These are phyloP conservation scores for Gonium pectorale DNA, from an alignment of 139 green algal genomes.

Conservation along the genomic window DNA sequence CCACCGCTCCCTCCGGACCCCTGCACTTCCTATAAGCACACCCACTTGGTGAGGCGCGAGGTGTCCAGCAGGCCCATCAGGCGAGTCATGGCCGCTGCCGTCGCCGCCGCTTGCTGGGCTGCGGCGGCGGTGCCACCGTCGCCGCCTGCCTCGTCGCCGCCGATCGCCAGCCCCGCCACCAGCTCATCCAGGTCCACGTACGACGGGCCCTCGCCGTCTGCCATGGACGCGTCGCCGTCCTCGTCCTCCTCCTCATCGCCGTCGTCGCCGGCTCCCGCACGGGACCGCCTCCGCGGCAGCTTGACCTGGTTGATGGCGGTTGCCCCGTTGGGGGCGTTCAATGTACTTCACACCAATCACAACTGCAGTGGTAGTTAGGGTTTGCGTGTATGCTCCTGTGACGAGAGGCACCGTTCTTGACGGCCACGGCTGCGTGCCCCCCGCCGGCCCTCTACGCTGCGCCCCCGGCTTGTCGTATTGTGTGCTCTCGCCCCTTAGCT, in stretches of 20 bases:
- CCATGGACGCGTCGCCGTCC: background rate
- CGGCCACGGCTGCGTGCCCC: too few relatives aligned
- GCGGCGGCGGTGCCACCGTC: background rate
- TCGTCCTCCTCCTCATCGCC: background rate
- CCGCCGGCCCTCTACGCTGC: too few relatives aligned
- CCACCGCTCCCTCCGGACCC: background rate
- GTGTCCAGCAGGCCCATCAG: slow-evolving; percentile 24
- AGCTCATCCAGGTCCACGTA: slow-evolving; percentile 45
- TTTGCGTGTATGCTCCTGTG: too few relatives aligned
- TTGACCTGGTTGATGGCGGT: too few relatives aligned
- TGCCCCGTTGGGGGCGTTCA: too few relatives aligned
- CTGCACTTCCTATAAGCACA: background rate
- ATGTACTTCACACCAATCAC: too few relatives aligned
- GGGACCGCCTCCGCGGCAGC: background rate
- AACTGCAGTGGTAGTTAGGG: too few relatives aligned
- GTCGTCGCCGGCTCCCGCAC: background rate
- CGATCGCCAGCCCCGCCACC: slow-evolving; percentile 17
- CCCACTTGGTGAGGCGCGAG: slow-evolving; percentile 19
- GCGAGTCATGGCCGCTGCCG: background rate
- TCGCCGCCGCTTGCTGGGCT: background rate
- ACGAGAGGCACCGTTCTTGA: too few relatives aligned
- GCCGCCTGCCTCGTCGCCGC: background rate
- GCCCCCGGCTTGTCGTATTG: too few relatives aligned
- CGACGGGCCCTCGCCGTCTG: background rate
- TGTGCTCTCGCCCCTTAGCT: too few relatives aligned